Percentiles rank a stretch among this genome's conserved stretches.
These are phyloP conservation scores for Agarophyton chilense DNA, from an alignment of 23 red algal genomes.

Conservation along the genomic window DNA sequence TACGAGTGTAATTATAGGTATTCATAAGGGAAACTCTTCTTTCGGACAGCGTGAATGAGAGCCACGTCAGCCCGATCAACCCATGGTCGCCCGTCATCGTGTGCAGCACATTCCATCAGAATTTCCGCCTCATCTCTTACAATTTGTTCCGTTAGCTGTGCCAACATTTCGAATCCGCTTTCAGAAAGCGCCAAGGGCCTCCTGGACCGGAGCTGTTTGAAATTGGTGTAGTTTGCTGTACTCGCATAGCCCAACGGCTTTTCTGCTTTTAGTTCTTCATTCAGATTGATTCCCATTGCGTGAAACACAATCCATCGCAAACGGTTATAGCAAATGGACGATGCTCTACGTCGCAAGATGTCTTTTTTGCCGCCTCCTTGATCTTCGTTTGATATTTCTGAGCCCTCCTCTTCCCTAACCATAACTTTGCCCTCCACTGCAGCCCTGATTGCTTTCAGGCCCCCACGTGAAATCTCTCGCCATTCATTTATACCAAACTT, in stretches of 20 bases:
- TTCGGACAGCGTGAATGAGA: slow-evolving; percentile 31
- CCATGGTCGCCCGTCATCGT: slow-evolving; percentile 56
- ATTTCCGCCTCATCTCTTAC: slow-evolving; percentile 50
- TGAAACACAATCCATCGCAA: slow-evolving; percentile 45
- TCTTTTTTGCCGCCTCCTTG: neutral
- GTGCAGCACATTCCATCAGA: slow-evolving; percentile 45
- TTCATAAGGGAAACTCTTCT: slow-evolving; percentile 20
- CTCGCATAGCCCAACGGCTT: slow-evolving; percentile 13
- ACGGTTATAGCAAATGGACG: slow-evolving; percentile 43
- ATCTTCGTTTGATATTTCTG: neutral
- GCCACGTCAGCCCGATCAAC: slow-evolving; percentile 45
- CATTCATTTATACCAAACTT: neutral
- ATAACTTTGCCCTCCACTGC: neutral
- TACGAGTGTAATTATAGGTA: no score
- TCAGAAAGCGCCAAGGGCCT: neutral
- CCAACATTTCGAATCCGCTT: neutral
- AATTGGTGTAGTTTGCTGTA: slow-evolving; percentile 51
- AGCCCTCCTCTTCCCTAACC: neutral
- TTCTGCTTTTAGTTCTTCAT: neutral
- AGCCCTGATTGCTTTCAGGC: neutral
- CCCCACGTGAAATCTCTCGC: neutral
- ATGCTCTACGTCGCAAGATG: neutral
- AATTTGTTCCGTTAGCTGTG: slow-evolving; percentile 12
- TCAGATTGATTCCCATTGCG: slow-evolving; percentile 6
- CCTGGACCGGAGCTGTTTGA: neutral